phyloP scores from a whole-genome alignment of 768 basidiomycete species.

The Cytidiella melzeri region DNA sequence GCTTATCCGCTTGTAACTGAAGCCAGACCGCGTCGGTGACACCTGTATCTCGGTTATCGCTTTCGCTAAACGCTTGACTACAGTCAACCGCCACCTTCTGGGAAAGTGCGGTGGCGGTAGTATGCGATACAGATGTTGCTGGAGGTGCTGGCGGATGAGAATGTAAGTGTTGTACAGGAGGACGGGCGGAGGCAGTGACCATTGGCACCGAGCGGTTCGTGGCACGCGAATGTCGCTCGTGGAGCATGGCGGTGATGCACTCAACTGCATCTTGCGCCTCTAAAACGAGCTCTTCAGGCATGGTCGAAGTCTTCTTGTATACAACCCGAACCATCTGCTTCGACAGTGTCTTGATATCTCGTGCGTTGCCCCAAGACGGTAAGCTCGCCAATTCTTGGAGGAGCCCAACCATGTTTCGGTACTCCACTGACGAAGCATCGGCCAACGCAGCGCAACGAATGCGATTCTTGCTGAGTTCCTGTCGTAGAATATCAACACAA shows the following conservation, averaged over 20 bases:
- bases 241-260: conserved; percentile 18
- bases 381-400: conserved; percentile 38
- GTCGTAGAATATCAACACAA: conserved; percentile 45
- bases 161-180: conserved; percentile 1
- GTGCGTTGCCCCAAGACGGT: conserved; percentile 63
- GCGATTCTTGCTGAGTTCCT: conserved; percentile 39
- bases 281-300: conserved; percentile 17
- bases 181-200: not conserved
- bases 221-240: conserved; percentile 5
- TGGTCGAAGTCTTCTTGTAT: conserved; percentile 15
- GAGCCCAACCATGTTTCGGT: conserved; percentile 32
- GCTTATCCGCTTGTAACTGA: conserved; percentile 38
- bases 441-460: conserved; percentile 34
- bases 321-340: conserved; percentile 41
- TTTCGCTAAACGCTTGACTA: not conserved
- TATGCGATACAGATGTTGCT: not conserved
- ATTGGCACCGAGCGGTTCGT: not conserved
- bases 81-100: not conserved
- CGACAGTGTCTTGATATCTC: conserved; percentile 52
- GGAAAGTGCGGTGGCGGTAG: conserved; percentile 1
- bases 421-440: conserved; percentile 24
- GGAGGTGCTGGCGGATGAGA: not conserved
- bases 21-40: conserved; percentile 48
- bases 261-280: conserved; percentile 24
- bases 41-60: conserved; percentile 36